These are phyloP conservation scores for Citrullus colocynthis DNA, from an alignment of 306 rosid species.

Conservation along the genomic window DNA sequence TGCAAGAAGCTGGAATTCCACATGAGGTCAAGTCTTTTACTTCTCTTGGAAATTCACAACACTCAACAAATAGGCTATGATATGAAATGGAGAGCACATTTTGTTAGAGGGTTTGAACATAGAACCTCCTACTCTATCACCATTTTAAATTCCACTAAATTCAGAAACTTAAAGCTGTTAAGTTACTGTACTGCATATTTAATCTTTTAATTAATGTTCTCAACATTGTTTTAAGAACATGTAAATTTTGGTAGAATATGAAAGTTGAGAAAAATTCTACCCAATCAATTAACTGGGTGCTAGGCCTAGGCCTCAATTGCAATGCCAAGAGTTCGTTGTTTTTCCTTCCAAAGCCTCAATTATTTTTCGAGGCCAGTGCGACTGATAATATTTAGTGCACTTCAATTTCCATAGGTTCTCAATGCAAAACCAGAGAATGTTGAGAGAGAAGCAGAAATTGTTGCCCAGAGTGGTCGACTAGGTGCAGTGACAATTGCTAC, in stretches of 20 bases:
- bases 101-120: neutral
- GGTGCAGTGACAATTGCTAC: constrained; percentile 98
- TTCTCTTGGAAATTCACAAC: neutral
- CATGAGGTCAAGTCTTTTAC: constrained; percentile 55
- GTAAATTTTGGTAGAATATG: neutral
- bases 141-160: neutral
- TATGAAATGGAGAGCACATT: neutral
- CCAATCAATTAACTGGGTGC: neutral
- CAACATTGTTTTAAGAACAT: neutral
- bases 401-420: constrained; percentile 53
- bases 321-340: neutral
- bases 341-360: neutral
- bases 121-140: neutral
- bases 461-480: constrained; percentile 93
- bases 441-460: constrained; percentile 98
- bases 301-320: neutral
- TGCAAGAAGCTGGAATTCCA: constrained; percentile 75
- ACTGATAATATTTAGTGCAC: constrained; percentile 1
- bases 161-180: neutral
- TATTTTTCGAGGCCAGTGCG: neutral
- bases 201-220: neutral
- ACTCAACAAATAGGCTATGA: neutral
- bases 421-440: constrained; percentile 99
- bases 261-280: neutral
- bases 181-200: neutral